Evolutionary conservation across 805 yeast genomes (phyloP).

Genomic region (Scheffersomyces stipitis): DNA sequence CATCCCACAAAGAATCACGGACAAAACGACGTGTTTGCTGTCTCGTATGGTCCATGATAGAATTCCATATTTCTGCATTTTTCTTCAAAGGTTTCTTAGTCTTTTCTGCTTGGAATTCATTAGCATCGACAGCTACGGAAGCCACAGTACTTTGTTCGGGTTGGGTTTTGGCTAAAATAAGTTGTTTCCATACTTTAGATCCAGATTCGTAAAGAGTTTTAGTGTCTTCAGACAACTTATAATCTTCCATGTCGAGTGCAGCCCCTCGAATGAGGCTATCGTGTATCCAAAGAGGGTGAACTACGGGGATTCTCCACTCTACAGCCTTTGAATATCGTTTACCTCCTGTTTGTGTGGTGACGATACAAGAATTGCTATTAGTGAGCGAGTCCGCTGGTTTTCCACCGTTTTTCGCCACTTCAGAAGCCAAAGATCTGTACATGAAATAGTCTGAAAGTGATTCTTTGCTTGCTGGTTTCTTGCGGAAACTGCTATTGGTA

Average conservation of each 20-base stretch:
- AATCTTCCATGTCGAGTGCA: slow-evolving; percentile 39
- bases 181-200: slow-evolving; percentile 39
- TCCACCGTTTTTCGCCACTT: slow-evolving; percentile 50
- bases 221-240: slow-evolving; percentile 26
- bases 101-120: slow-evolving; percentile 1
- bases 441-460: slow-evolving; percentile 19
- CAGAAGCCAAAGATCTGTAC: slow-evolving; percentile 28
- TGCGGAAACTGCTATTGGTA: slow-evolving; percentile 23
- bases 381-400: slow-evolving; percentile 51
- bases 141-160: neutral
- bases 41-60: slow-evolving; percentile 36
- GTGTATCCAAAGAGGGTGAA: slow-evolving; percentile 51
- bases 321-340: slow-evolving; percentile 51
- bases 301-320: slow-evolving; percentile 52
- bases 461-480: slow-evolving; percentile 13
- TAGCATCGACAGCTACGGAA: slow-evolving; percentile 1
- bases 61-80: slow-evolving; percentile 41
- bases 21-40: slow-evolving; percentile 10
- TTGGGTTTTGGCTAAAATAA: slow-evolving; percentile 1
- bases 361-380: slow-evolving; percentile 40
- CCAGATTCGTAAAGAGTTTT: slow-evolving; percentile 19
- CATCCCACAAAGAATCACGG: slow-evolving; percentile 28
- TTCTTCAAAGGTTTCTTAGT: slow-evolving; percentile 14
- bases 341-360: slow-evolving; percentile 53
- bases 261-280: slow-evolving; percentile 48